Evolutionary conservation across 768 basidiomycete species (phyloP).

Genomic region (Vishniacozyma victoriae): DNA sequence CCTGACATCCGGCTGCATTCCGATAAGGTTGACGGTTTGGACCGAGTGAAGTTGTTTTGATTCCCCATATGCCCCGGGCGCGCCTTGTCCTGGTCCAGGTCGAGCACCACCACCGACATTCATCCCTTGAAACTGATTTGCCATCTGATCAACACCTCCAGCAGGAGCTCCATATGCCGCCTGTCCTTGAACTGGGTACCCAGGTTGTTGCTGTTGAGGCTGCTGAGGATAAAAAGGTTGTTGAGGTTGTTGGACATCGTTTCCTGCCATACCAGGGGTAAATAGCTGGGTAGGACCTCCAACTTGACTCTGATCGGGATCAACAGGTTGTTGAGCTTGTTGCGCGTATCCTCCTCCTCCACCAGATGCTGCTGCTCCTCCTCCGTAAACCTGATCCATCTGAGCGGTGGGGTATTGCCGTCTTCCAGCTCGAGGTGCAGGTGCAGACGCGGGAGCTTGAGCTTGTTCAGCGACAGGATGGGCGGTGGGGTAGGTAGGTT

Average conservation of each 20-base stretch:
- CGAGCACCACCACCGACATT: conserved; percentile 56
- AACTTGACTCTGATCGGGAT: conserved; percentile 8
- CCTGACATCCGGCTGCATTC: conserved; percentile 82
- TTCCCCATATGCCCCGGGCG: conserved; percentile 9
- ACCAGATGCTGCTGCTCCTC: no score
- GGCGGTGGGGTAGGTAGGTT: conserved; percentile 40
- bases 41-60: conserved; percentile 55
- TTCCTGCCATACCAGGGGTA: conserved; percentile 31
- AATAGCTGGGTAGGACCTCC: conserved; percentile 35
- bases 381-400: conserved; percentile 55
- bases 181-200: conserved; percentile 8
- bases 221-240: conserved; percentile 18
- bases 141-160: conserved; percentile 50
- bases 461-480: conserved; percentile 33
- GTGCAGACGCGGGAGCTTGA: conserved; percentile 50
- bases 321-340: conserved; percentile 14
- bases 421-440: conserved; percentile 56
- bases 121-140: conserved; percentile 87
- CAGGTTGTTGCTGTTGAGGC: conserved; percentile 17
- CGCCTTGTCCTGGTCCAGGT: conserved; percentile 40
- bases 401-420: conserved; percentile 93
- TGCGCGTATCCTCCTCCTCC: conserved; percentile 52
- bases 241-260: conserved; percentile 30
- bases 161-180: conserved; percentile 48
- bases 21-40: conserved; percentile 84